These are phyloP conservation scores for Pseudopithomyces maydicus DNA, from an alignment of 2,329 filamentous ascomycete species.

Conservation along the genomic window DNA sequence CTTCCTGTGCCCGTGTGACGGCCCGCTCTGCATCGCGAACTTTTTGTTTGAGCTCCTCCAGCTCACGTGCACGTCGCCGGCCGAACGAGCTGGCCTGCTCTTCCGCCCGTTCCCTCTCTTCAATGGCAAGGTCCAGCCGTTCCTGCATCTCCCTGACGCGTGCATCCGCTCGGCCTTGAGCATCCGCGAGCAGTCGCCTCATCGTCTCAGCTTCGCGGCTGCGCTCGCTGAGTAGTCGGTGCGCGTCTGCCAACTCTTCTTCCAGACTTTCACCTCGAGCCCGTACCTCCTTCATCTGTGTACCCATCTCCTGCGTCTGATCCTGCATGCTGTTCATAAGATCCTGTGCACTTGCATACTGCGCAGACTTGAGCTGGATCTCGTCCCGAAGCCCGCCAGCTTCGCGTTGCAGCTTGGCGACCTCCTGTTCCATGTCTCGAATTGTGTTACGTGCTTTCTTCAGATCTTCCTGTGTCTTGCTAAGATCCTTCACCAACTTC, in stretches of 20 bases:
- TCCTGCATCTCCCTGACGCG: conserved; percentile 88
- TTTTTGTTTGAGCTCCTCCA: conserved; percentile 81
- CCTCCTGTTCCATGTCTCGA: conserved; percentile 75
- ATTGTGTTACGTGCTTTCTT: conserved; percentile 61
- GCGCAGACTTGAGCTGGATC: conserved; percentile 79
- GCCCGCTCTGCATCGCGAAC: conserved; percentile 82
- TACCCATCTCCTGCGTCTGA: conserved; percentile 83
- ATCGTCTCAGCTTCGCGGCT: conserved; percentile 94
- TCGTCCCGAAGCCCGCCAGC: conserved; percentile 75
- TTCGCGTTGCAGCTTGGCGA: conserved; percentile 70
- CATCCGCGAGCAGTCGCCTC: conserved; percentile 84
- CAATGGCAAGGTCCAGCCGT: conserved; percentile 85
- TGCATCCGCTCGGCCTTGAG: conserved; percentile 79
- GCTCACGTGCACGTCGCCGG: conserved; percentile 76
- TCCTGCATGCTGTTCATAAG: conserved; percentile 92
- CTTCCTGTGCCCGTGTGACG: conserved; percentile 70
- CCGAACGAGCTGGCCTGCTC: conserved; percentile 83
- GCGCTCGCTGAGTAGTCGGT: conserved; percentile 82
- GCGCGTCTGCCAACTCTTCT: conserved; percentile 88
- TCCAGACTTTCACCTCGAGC: conserved; percentile 83
- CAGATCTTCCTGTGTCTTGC: conserved; percentile 74
- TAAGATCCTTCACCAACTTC: conserved; percentile 71
- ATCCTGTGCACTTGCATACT: conserved; percentile 83
- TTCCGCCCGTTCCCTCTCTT: conserved; percentile 90
- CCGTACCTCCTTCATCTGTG: conserved; percentile 88